A percentile compares a stretch with the other conserved stretches of the same genome.
Evolutionary conservation across 768 basidiomycete genomes (phyloP).

Genomic region (Gloeopeniophorella convolvens): DNA sequence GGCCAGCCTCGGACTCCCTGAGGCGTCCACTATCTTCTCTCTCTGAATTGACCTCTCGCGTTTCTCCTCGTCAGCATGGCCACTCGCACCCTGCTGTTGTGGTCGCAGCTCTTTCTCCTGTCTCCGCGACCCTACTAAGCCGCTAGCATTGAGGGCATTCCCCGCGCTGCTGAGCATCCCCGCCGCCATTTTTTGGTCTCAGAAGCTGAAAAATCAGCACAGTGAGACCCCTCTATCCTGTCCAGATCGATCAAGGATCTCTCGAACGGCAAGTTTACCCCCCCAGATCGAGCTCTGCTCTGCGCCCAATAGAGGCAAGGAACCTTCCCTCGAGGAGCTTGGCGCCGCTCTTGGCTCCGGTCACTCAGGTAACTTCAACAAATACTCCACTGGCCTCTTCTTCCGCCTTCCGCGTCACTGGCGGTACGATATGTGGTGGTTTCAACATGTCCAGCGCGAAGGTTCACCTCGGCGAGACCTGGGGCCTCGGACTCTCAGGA

Average conservation of each 20-base stretch:
- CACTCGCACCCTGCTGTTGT: too few relatives aligned
- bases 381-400: constrained; percentile 85
- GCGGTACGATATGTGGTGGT: constrained; percentile 97
- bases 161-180: constrained; percentile 90
- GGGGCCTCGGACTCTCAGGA: constrained; percentile 93
- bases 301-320: constrained; percentile 97
- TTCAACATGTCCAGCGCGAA: constrained; percentile 94
- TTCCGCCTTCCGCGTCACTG: constrained; percentile 89
- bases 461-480: constrained; percentile 79
- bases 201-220: constrained; percentile 95
- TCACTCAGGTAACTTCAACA: constrained; percentile 82
- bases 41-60: too few relatives aligned
- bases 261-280: constrained; percentile 95
- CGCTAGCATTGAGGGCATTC: constrained; percentile 78
- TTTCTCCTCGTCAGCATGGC: too few relatives aligned
- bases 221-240: constrained; percentile 83
- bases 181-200: constrained; percentile 81
- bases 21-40: too few relatives aligned
- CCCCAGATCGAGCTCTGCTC: constrained; percentile 94
- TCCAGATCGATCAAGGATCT: constrained; percentile 97
- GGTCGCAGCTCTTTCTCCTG: constrained; percentile 35
- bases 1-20: too few relatives aligned
- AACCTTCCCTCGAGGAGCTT: constrained; percentile 92
- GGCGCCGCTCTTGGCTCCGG: constrained; percentile 78
- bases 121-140: constrained; percentile 39